Evolutionary conservation across 2,329 filamentous ascomycete genomes (phyloP), one percentile per base, ranked within the genome.

Genomic region (Sphaerulina populicola): DNA sequence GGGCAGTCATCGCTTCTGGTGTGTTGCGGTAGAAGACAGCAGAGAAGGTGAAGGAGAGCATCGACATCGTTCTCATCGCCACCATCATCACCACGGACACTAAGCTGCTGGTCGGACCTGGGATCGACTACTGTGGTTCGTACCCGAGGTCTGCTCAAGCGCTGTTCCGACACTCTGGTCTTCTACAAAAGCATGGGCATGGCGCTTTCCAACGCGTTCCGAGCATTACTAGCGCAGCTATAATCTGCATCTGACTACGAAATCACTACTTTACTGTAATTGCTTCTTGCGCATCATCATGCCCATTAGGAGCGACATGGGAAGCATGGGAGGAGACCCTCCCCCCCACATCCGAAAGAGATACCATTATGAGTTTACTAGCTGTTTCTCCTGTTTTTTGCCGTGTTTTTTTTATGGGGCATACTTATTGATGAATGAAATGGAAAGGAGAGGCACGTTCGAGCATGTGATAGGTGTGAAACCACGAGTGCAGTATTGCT

Each of bases 1-100:
- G 93, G 89, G 93, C 27, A 97, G 89, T 71, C 93, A 98, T 68
- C 83, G 93, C 55, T 94, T 97, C 72, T 98, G 93, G 93, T 98
- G 93, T 68, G 85, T 93, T 52, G 83, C 85, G 53, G 86, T 86
- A 12, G 77, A 78, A 49, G 63, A 65, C 38, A 61, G 71, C 23
- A 51, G 57, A 40, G 53, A 59, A 31, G 56, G 57, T 21, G 60
- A 59, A 39, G 46, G 46, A 43, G 61, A 63, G 37, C 57, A 59
- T 21, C 57, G 57, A 40, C 61, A 63, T 47, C 59, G 57, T 50
- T 49, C 46, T 37, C 58, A 60, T 36, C 57, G 58, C 47, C 57
- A 57, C 29, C 54, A 58, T 39, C 54, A 58, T 40, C 56, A 59
- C 38, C 59, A 59, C 41, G 54, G 56, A 45, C 47, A 52, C 15